Conservation (phyloP, 176 grass and related monocot genomes). For the Oryza officinalis region DNA sequence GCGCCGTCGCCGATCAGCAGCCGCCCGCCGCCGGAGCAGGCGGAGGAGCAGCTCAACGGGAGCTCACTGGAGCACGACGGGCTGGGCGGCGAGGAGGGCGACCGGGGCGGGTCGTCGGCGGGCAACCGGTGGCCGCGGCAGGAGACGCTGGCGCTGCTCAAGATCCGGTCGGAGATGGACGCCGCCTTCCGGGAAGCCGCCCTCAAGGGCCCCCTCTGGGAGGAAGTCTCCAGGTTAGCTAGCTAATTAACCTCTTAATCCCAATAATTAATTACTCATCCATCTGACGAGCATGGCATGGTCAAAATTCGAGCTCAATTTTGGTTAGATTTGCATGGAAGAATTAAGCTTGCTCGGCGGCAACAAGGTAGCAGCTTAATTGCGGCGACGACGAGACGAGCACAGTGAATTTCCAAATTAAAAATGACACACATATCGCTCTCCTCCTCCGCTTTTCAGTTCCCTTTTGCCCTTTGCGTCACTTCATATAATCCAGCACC, state of each 20-base stretch:
- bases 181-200: slow-evolving; percentile 67
- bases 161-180: slow-evolving; percentile 81
- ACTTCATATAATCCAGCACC: slow-evolving; percentile 8
- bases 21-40: slow-evolving; percentile 34
- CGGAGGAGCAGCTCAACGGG: slow-evolving; percentile 51
- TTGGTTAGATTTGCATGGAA: not conserved
- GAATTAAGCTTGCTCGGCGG: not conserved
- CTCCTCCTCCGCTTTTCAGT: slow-evolving; percentile 32
- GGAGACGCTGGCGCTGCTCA: slow-evolving; percentile 83
- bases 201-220: slow-evolving; percentile 88
- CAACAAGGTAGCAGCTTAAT: not conserved
- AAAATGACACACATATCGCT: slow-evolving; percentile 59
- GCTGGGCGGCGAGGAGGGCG: slow-evolving; percentile 37
- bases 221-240: slow-evolving; percentile 84
- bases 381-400: slow-evolving; percentile 18
- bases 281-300: slow-evolving; percentile 28
- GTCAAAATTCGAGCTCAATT: slow-evolving; percentile 22
- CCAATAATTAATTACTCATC: not conserved
- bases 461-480: slow-evolving; percentile 15
- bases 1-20: slow-evolving; percentile 73
- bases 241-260: not conserved
- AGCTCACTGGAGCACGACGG: slow-evolving; percentile 42
- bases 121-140: slow-evolving; percentile 82
- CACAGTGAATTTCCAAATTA: slow-evolving; percentile 41
- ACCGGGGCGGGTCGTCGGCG: slow-evolving; percentile 39